Evolutionary conservation across 164 flowering plant genomes (phyloP).

Genomic region (Saururus chinensis): DNA sequence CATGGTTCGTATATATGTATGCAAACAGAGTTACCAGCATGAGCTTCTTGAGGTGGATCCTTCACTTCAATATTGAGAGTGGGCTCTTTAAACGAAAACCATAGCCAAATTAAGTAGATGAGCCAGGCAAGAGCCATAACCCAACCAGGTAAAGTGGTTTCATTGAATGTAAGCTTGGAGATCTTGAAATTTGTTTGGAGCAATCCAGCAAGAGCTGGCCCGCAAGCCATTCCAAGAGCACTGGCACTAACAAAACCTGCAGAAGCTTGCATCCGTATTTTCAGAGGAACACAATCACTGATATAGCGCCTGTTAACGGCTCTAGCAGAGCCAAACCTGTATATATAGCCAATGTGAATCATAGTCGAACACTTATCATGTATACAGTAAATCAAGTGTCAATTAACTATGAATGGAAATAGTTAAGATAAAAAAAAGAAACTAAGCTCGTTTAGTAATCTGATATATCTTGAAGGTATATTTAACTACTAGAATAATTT

Average conservation of each 20-base stretch:
- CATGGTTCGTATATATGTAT: background rate
- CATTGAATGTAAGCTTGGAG: slow-evolving; percentile 34
- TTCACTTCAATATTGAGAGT: slow-evolving; percentile 13
- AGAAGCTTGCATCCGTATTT: slow-evolving; percentile 49
- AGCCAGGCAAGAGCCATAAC: slow-evolving; percentile 54
- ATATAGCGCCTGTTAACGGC: slow-evolving; percentile 56
- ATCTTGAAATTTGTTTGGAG: slow-evolving; percentile 36
- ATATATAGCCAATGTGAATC: background rate
- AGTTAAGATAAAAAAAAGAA: no score
- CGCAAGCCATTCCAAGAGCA: slow-evolving; percentile 56
- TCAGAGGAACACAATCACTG: slow-evolving; percentile 49
- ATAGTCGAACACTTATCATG: background rate
- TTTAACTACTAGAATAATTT: no score
- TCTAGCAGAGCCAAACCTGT: slow-evolving; percentile 54
- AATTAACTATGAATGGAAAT: no score
- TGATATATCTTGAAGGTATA: background rate
- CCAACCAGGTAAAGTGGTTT: slow-evolving; percentile 51
- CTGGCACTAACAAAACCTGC: slow-evolving; percentile 65
- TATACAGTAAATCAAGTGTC: no score
- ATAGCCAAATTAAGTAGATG: slow-evolving; percentile 30
- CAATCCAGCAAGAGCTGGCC: slow-evolving; percentile 49
- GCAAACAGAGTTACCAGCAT: slow-evolving; percentile 11
- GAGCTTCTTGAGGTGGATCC: slow-evolving; percentile 9
- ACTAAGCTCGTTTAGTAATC: background rate
- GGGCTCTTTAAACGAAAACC: slow-evolving; percentile 41